Conservation (phyloP, 306 rosid species). For the Malus sylvestris region DNA sequence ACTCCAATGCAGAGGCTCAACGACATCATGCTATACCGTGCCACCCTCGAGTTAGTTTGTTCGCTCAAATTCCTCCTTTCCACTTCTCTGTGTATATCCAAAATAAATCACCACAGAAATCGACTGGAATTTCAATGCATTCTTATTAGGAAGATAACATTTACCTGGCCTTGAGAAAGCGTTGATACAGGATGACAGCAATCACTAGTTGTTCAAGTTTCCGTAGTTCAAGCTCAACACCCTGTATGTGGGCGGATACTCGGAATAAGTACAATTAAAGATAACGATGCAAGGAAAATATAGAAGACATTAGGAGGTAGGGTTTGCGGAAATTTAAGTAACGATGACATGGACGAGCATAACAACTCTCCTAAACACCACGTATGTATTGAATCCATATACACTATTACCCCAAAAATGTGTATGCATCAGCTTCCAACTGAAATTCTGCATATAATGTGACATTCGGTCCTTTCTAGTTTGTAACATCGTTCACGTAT, state of each 20-base stretch:
- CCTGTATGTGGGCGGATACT: constrained; percentile 30
- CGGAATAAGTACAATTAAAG: not conserved
- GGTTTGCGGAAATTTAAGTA: not conserved
- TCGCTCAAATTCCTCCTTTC: constrained; percentile 86
- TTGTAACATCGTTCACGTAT: not conserved
- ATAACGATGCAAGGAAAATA: not conserved
- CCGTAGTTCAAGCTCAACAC: constrained; percentile 83
- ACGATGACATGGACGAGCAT: not conserved
- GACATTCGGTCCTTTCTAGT: not conserved
- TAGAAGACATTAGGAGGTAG: not conserved
- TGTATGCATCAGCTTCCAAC: not conserved
- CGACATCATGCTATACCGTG: constrained; percentile 70
- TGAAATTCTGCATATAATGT: not conserved
- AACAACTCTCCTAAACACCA: not conserved
- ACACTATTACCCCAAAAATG: not conserved
- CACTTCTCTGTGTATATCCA: constrained; percentile 49
- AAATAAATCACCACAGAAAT: not conserved
- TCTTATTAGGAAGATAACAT: not conserved
- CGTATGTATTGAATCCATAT: not conserved
- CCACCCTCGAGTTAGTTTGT: constrained; percentile 69
- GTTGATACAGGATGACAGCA: constrained; percentile 80
- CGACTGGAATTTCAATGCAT: not conserved
- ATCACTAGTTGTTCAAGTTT: constrained; percentile 90
- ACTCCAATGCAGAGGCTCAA: constrained; percentile 68
- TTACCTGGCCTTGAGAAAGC: constrained; percentile 74